Percentiles rank a stretch among this genome's conserved stretches.
phyloP scores from a whole-genome alignment of 2,329 filamentous ascomycete species.

The Periglandula ipomoeae region DNA sequence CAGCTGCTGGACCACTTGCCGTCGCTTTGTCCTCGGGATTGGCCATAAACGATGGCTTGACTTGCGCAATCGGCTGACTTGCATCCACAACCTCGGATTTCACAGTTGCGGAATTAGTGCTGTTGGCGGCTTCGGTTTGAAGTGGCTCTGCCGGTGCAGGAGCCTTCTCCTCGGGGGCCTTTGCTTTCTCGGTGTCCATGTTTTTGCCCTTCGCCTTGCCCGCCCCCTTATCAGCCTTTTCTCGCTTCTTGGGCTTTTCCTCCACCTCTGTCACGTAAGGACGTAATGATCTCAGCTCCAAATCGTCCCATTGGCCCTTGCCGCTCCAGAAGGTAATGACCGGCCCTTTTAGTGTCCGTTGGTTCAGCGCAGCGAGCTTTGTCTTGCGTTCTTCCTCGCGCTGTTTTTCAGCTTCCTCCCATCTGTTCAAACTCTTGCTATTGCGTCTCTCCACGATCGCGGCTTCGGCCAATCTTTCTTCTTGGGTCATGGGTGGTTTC shows the following conservation, averaged over 20 bases:
- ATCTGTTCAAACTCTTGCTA: slow-evolving; percentile 80
- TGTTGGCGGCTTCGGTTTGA: slow-evolving; percentile 12
- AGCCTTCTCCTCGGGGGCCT: background rate
- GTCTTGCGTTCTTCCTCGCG: slow-evolving; percentile 75
- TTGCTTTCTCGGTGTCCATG: slow-evolving; percentile 16
- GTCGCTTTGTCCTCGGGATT: background rate
- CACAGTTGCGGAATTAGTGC: background rate
- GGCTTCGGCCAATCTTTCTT: slow-evolving; percentile 73
- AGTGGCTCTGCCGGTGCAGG: background rate
- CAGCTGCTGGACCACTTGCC: background rate
- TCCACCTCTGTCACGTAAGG: slow-evolving; percentile 54
- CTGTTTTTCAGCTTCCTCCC: slow-evolving; percentile 88
- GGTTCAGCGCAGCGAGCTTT: slow-evolving; percentile 79
- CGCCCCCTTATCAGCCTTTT: slow-evolving; percentile 25
- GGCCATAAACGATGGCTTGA: background rate
- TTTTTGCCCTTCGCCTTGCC: slow-evolving; percentile 20
- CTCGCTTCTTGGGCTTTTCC: slow-evolving; percentile 49
- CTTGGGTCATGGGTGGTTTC: slow-evolving; percentile 78
- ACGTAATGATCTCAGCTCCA: slow-evolving; percentile 63
- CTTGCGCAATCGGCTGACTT: background rate
- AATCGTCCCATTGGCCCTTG: slow-evolving; percentile 71
- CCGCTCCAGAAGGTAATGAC: slow-evolving; percentile 93
- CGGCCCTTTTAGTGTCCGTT: slow-evolving; percentile 76
- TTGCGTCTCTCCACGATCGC: slow-evolving; percentile 78
- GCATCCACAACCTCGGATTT: background rate